Evolutionary conservation across 176 grass and related monocot species (phyloP), one percentile per base, ranked within the genome.

Genomic region (Tuctoria greenei): DNA sequence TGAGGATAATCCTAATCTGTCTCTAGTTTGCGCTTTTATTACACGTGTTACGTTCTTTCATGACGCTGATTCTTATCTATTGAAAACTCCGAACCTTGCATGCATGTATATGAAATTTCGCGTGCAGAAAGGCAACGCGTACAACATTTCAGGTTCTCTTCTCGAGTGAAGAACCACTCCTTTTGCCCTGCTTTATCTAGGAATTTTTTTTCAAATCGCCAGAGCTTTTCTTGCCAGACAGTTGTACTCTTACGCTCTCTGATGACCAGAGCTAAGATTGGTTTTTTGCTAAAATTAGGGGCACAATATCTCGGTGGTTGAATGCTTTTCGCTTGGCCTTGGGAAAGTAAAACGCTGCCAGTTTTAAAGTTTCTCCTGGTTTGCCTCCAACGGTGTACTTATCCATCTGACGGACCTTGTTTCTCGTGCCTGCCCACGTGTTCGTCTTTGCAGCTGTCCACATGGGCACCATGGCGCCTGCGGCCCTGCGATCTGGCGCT

Each of bases 261-360:
- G 75, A 35, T 16, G 75, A 25, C 57, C 23, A 77, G 40, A 55
- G 23, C 10, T 68, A 66, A 71, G 58, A 54, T 72, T 88, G 69
- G 45, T 13, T 76, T 64, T 71, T 84, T 80, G 76, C 81, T 60
- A 84, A 83, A 80, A 80, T 88, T 88, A 60, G 47, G n/a, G 11
- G 17, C 14, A 12, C 51, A 27, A 64, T 39, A 41, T 69, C 37
- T 72, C 74, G 34, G 35, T 20, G 45, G 24, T 4, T 3, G 23
- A 1, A 14, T 10, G 8, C 23, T 61, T 81, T 81, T 76, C 46
- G 11, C 45, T 55, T 78, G 68, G 10, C 55, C 86, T 74, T 46
- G 54, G 69, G 16, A 75, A 64, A 70, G 63, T 10, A 83, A 74
- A 79, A 67, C 67, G 64, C 15, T 67, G 10, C 68, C 62, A 64